phyloP scores from a whole-genome alignment of 2,329 filamentous ascomycete species.

The Colletotrichum orbiculare region DNA sequence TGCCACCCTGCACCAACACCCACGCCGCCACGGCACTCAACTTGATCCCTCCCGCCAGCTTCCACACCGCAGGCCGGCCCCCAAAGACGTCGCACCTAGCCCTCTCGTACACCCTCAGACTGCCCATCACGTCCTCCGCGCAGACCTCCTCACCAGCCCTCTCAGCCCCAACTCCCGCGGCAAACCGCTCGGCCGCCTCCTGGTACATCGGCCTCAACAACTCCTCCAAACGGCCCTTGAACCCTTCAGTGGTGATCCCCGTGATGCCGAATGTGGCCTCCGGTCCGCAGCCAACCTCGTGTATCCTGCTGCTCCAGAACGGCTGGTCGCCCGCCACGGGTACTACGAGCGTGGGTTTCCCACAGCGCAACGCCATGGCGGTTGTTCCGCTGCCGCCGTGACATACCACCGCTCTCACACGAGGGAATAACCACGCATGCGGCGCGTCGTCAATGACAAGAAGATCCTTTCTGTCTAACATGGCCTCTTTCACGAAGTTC shows the following conservation, averaged over 20 bases:
- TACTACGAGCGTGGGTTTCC: slow-evolving; percentile 25
- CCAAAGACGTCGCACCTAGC: slow-evolving; percentile 15
- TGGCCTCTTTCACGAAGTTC: slow-evolving; percentile 1
- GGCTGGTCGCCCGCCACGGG: slow-evolving; percentile 35
- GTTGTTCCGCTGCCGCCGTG: slow-evolving; percentile 33
- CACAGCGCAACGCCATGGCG: slow-evolving; percentile 29
- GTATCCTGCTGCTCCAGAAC: slow-evolving; percentile 27
- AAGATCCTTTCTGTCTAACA: background rate
- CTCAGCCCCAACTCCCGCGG: slow-evolving; percentile 5
- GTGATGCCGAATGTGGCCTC: slow-evolving; percentile 10
- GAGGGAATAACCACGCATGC: slow-evolving; percentile 34
- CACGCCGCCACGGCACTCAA: slow-evolving; percentile 30
- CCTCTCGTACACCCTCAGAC: slow-evolving; percentile 17
- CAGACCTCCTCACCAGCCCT: slow-evolving; percentile 25
- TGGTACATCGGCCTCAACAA: slow-evolving; percentile 20
- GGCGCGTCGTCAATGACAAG: slow-evolving; percentile 30
- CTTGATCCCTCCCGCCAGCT: background rate
- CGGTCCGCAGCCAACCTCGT: slow-evolving; percentile 20
- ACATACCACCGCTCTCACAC: slow-evolving; percentile 28
- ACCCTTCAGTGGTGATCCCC: slow-evolving; percentile 6
- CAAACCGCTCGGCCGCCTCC: slow-evolving; percentile 13
- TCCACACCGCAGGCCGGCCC: slow-evolving; percentile 26
- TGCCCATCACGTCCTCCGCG: slow-evolving; percentile 11
- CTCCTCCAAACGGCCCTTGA: slow-evolving; percentile 8
- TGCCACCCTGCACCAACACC: slow-evolving; percentile 16